Percentiles rank a stretch among this genome's conserved stretches.
phyloP scores from a whole-genome alignment of 768 basidiomycete genomes.

The Floccularia luteovirens region DNA sequence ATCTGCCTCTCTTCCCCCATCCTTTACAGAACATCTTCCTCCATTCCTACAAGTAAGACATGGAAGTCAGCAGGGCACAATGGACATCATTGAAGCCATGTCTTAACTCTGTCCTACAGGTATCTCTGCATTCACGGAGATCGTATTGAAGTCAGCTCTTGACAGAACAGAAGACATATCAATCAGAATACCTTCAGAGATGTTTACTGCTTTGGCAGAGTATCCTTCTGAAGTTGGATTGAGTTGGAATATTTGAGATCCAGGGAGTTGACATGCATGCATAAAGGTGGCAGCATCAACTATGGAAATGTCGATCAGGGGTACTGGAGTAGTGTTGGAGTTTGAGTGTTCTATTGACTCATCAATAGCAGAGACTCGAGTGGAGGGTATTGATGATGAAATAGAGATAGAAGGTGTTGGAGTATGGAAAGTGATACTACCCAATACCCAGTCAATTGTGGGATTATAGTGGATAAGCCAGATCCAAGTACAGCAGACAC shows the following conservation, averaged over 20 bases:
- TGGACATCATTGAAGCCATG: too few relatives aligned
- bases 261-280: constrained; percentile 1
- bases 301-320: constrained; percentile 2
- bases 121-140: too few relatives aligned
- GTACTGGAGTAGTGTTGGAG: background rate
- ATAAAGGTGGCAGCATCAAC: constrained; percentile 4
- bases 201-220: background rate
- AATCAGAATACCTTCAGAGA: background rate
- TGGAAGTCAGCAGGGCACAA: too few relatives aligned
- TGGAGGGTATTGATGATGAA: too few relatives aligned
- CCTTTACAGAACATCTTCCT: too few relatives aligned
- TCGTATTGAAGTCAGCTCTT: too few relatives aligned
- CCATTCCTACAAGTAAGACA: too few relatives aligned
- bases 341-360: background rate
- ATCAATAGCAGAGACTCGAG: too few relatives aligned
- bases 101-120: too few relatives aligned
- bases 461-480: constrained; percentile 11
- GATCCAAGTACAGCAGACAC: constrained; percentile 6
- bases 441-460: constrained; percentile 7
- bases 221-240: background rate
- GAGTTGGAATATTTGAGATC: constrained; percentile 2
- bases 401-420: too few relatives aligned
- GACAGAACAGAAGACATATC: too few relatives aligned
- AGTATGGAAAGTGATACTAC: constrained; percentile 4
- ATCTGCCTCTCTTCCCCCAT: too few relatives aligned